A percentile compares a stretch with the other conserved stretches of the same genome.
phyloP scores from a whole-genome alignment of 2,329 filamentous ascomycete species.

The Fusarium camptoceras region DNA sequence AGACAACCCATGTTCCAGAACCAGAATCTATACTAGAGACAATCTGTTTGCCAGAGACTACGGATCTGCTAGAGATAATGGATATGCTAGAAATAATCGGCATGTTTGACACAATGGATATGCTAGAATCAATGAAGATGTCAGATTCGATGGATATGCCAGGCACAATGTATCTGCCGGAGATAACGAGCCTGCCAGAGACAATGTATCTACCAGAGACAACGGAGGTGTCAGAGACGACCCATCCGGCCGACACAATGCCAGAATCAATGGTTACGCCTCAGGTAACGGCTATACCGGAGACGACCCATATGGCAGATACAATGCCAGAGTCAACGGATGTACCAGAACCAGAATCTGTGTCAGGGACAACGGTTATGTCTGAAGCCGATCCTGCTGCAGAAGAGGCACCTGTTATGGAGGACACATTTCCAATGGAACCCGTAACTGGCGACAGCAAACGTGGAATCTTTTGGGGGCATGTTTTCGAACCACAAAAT shows the following conservation, averaged over 20 bases:
- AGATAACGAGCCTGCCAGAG: background rate
- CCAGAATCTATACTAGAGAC: no score
- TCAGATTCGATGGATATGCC: background rate
- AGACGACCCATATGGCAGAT: background rate
- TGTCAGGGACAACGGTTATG: no score
- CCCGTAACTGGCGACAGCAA: background rate
- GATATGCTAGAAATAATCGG: background rate
- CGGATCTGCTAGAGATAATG: no score
- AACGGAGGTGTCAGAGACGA: background rate
- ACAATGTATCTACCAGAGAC: background rate
- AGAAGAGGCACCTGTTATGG: background rate
- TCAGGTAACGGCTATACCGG: background rate
- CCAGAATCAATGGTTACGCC: background rate
- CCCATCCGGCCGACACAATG: no score
- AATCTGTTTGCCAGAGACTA: background rate
- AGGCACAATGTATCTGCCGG: background rate
- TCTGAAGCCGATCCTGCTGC: no score
- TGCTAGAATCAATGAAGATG: background rate
- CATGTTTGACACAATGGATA: no score
- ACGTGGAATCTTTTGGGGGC: background rate
- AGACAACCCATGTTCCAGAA: no score
- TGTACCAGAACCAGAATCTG: background rate
- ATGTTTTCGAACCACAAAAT: background rate
- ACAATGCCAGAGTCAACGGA: background rate
- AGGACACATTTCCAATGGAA: background rate